A percentile compares a stretch with the other conserved stretches of the same genome.
Evolutionary conservation across 805 yeast genomes (phyloP).

Genomic region (Blastobotrys attinorum): DNA sequence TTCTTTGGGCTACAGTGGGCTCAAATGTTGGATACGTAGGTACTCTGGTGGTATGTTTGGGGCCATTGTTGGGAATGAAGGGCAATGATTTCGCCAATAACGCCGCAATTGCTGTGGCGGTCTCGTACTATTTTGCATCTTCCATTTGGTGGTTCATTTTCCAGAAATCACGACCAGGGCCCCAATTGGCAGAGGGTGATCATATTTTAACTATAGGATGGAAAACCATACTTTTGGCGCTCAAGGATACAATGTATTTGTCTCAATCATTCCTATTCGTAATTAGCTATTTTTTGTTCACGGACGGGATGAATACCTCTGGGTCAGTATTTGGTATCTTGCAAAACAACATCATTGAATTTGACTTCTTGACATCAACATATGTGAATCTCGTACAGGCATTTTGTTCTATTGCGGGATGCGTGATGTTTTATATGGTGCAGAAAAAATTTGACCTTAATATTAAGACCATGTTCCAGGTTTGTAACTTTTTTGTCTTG

Average conservation of each 20-base stretch:
- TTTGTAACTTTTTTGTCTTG: constrained; percentile 10
- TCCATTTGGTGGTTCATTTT: constrained; percentile 14
- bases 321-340: constrained; percentile 12
- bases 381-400: constrained; percentile 12
- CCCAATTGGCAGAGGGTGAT: constrained; percentile 10
- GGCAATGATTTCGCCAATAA: background rate
- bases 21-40: constrained; percentile 12
- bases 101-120: constrained; percentile 1
- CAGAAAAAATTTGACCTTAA: constrained; percentile 11
- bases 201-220: constrained; percentile 7
- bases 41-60: constrained; percentile 1
- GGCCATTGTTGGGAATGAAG: background rate
- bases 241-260: constrained; percentile 10
- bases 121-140: background rate
- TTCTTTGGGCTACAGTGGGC: constrained; percentile 8
- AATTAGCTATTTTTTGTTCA: constrained; percentile 9
- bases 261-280: constrained; percentile 12
- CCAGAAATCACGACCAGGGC: constrained; percentile 10
- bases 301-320: constrained; percentile 14
- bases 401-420: constrained; percentile 8
- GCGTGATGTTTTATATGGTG: constrained; percentile 11
- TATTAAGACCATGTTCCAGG: constrained; percentile 13
- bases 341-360: constrained; percentile 12
- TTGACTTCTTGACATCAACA: constrained; percentile 9
- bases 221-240: constrained; percentile 11